These are phyloP conservation scores for Hansenula lynferdii DNA, from an alignment of 1,139 yeast genomes.

Conservation along the genomic window DNA sequence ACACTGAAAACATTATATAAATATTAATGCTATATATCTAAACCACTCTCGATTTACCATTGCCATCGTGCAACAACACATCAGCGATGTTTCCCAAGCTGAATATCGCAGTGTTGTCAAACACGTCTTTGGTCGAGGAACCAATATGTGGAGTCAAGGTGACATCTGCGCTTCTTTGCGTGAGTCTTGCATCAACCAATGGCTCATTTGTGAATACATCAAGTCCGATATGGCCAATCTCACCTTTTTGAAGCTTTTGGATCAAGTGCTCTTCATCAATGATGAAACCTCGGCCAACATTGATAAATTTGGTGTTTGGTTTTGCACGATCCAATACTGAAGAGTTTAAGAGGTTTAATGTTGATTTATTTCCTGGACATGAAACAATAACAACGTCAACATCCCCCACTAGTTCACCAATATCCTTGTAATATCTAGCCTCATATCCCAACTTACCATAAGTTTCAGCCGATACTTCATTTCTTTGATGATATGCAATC, in stretches of 20 bases:
- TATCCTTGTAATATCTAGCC: conserved; percentile 36
- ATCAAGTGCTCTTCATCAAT: conserved; percentile 69
- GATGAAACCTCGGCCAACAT: conserved; percentile 75
- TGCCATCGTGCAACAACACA: too few species aligned
- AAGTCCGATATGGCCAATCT: conserved; percentile 66
- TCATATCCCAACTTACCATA: conserved; percentile 12
- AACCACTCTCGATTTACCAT: too few species aligned
- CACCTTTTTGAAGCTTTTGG: conserved; percentile 47
- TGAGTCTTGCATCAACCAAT: conserved; percentile 44
- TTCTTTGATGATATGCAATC: conserved; percentile 59
- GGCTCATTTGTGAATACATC: conserved; percentile 87
- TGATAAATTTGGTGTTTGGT: conserved; percentile 56
- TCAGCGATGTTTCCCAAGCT: conserved; percentile 43
- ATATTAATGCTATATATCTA: too few species aligned
- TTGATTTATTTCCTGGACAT: conserved; percentile 61
- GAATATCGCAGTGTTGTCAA: conserved; percentile 41
- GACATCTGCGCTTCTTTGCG: conserved; percentile 49
- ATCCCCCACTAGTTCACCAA: conserved; percentile 25
- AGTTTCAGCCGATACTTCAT: conserved; percentile 32
- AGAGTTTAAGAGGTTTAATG: conserved; percentile 50
- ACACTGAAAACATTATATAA: too few species aligned
- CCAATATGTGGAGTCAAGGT: conserved; percentile 77
- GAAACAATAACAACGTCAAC: conserved; percentile 61
- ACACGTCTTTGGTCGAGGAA: conserved; percentile 55
- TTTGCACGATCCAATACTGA: conserved; percentile 38